Percentiles rank a stretch among this genome's conserved stretches.
These are phyloP conservation scores for Botrytis fragariae DNA, from an alignment of 2,329 filamentous ascomycete genomes.

Conservation along the genomic window DNA sequence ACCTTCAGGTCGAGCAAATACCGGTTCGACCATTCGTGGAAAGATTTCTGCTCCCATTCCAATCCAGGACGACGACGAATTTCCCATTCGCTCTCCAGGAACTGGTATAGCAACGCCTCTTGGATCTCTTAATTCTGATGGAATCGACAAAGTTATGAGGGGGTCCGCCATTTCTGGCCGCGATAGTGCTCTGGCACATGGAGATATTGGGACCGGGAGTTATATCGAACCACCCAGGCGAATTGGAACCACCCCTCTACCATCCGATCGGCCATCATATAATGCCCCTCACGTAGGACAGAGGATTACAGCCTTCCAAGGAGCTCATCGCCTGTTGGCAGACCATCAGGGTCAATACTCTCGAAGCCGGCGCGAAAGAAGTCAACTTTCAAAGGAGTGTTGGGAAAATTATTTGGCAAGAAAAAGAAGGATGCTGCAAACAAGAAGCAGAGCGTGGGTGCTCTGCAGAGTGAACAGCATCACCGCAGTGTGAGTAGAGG, in stretches of 20 bases:
- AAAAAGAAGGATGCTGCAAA: conserved; percentile 36
- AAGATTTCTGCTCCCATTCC: conserved; percentile 60
- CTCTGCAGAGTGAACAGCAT: conserved; percentile 41
- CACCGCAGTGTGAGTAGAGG: conserved; percentile 47
- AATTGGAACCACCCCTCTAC: conserved; percentile 9
- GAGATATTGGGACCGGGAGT: conserved; percentile 20
- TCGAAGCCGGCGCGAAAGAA: conserved; percentile 52
- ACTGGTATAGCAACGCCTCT: conserved; percentile 41
- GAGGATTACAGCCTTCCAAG: neutral
- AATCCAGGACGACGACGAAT: conserved; percentile 55
- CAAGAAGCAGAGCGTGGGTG: conserved; percentile 17
- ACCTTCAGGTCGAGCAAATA: conserved; percentile 35
- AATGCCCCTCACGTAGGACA: conserved; percentile 23
- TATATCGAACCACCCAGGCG: conserved; percentile 13
- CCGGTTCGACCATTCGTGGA: conserved; percentile 51
- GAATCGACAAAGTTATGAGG: conserved; percentile 17
- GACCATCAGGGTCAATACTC: conserved; percentile 40
- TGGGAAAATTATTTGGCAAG: conserved; percentile 58
- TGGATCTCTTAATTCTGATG: conserved; percentile 27
- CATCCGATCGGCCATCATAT: conserved; percentile 24
- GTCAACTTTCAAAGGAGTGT: conserved; percentile 54
- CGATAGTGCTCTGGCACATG: conserved; percentile 23
- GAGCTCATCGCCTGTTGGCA: conserved; percentile 27
- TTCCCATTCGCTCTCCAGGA: conserved; percentile 49
- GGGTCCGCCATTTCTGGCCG: conserved; percentile 17